Evolutionary conservation across 805 yeast genomes (phyloP).

Genomic region (Kuraishia borneana): DNA sequence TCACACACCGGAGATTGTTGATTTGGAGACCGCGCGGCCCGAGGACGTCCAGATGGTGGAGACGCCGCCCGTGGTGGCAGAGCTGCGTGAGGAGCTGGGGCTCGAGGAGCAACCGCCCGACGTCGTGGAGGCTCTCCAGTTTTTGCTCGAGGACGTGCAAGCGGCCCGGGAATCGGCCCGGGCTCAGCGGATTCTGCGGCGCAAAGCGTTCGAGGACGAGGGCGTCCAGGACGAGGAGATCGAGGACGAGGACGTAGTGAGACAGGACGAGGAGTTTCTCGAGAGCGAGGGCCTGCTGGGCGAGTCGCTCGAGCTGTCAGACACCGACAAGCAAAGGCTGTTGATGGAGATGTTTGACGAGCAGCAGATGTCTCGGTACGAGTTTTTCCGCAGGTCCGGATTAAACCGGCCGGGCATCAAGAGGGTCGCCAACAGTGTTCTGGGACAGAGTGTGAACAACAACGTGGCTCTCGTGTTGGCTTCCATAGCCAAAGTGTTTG

Average conservation of each 20-base stretch:
- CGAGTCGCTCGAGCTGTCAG: slow-evolving; percentile 20
- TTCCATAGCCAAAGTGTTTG: slow-evolving; percentile 78
- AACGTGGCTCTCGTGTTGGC: slow-evolving; percentile 74
- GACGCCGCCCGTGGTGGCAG: too few relatives aligned
- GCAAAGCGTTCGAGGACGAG: slow-evolving; percentile 17
- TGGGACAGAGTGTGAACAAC: slow-evolving; percentile 72
- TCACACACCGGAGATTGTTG: too few relatives aligned
- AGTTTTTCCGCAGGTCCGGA: slow-evolving; percentile 73
- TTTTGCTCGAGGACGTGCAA: slow-evolving; percentile 12
- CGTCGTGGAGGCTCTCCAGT: slow-evolving; percentile 13
- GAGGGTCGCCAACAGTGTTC: slow-evolving; percentile 64
- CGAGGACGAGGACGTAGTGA: slow-evolving; percentile 1
- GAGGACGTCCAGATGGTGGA: too few relatives aligned
- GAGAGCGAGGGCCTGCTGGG: not conserved
- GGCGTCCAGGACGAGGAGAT: slow-evolving; percentile 9
- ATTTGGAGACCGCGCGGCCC: too few relatives aligned
- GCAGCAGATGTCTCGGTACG: slow-evolving; percentile 83
- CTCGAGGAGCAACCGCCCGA: slow-evolving; percentile 11
- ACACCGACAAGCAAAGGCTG: slow-evolving; percentile 49
- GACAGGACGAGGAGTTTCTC: not conserved
- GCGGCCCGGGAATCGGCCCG: slow-evolving; percentile 9
- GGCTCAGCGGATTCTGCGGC: slow-evolving; percentile 11
- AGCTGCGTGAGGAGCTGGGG: too few relatives aligned
- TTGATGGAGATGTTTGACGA: slow-evolving; percentile 63
- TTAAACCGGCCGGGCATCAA: slow-evolving; percentile 66